A percentile compares a stretch with the other conserved stretches of the same genome.
Conservation (phyloP, 2,329 filamentous ascomycete species). For the Pyrenophora seminiperda region DNA sequence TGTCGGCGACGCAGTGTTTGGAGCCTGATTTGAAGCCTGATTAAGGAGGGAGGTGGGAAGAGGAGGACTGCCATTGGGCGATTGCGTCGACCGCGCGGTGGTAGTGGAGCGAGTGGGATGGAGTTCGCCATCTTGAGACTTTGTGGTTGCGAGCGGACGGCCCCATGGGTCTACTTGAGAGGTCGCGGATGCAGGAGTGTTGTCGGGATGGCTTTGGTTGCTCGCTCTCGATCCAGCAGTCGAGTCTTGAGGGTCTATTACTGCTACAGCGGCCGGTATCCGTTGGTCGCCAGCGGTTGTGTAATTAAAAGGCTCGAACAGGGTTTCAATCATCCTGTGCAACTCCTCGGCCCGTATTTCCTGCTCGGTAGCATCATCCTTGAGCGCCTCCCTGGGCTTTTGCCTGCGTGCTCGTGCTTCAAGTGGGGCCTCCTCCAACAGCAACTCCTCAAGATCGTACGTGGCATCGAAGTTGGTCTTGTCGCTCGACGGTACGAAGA, state of each 20-base stretch:
- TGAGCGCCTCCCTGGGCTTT: conserved; percentile 88
- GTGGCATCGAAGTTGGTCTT: conserved; percentile 99
- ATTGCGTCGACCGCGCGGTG: conserved; percentile 52
- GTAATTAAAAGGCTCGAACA: conserved; percentile 96
- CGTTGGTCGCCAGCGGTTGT: conserved; percentile 79
- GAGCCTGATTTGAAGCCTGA: conserved; percentile 29
- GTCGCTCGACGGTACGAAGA: conserved; percentile 91
- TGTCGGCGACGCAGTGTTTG: conserved; percentile 36
- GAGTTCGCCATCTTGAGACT: conserved; percentile 48
- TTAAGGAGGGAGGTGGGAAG: conserved; percentile 38
- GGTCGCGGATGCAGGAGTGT: conserved; percentile 38
- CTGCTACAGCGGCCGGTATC: conserved; percentile 48
- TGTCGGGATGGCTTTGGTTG: conserved; percentile 42
- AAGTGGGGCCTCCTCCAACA: conserved; percentile 91
- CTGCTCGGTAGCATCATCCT: conserved; percentile 91
- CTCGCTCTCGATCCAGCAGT: conserved; percentile 39
- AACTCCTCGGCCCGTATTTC: conserved; percentile 94
- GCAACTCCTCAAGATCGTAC: conserved; percentile 91
- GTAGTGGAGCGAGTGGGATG: conserved; percentile 44
- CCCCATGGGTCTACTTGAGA: conserved; percentile 42
- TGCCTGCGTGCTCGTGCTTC: conserved; percentile 91
- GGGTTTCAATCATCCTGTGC: conserved; percentile 89
- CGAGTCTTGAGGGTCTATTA: conserved; percentile 38
- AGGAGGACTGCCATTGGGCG: conserved; percentile 56
- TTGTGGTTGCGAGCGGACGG: conserved; percentile 37